Conservation (phyloP, 2,329 filamentous ascomycete species). For the Cercospora zeae-maydis region DNA sequence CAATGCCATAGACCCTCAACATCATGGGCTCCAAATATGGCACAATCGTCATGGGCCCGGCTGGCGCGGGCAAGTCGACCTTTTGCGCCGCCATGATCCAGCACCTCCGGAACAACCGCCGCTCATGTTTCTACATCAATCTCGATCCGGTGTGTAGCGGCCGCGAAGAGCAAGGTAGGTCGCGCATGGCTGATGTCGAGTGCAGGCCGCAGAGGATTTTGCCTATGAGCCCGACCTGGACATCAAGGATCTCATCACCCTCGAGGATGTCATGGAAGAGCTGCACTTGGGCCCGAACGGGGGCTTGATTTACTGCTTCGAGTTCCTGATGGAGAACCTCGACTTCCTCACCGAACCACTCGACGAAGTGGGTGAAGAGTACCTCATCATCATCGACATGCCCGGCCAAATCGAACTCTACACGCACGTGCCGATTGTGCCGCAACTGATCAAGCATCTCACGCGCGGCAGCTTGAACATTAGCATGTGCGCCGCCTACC, state of each 20-base stretch:
- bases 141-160: slow-evolving; percentile 57
- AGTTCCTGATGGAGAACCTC: slow-evolving; percentile 90
- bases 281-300: slow-evolving; percentile 87
- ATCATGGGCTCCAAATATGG: slow-evolving; percentile 67
- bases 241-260: slow-evolving; percentile 89
- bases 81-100: slow-evolving; percentile 93
- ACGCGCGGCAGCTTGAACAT: slow-evolving; percentile 81
- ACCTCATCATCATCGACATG: slow-evolving; percentile 97
- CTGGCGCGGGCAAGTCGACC: slow-evolving; percentile 95
- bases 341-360: slow-evolving; percentile 85
- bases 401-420: slow-evolving; percentile 98
- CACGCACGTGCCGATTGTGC: slow-evolving; percentile 91
- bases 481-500: slow-evolving; percentile 86
- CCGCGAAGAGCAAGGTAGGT: background rate
- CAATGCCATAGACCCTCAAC: background rate
- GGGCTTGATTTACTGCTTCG: slow-evolving; percentile 92
- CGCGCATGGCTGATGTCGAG: slow-evolving; percentile 7
- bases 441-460: slow-evolving; percentile 75
- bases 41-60: slow-evolving; percentile 91
- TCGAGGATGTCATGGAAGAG: slow-evolving; percentile 96
- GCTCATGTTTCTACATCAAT: slow-evolving; percentile 97
- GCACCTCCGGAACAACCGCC: slow-evolving; percentile 81
- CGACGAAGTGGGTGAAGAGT: slow-evolving; percentile 85
- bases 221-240: slow-evolving; percentile 88
- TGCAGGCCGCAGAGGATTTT: slow-evolving; percentile 85